Base-by-base conservation (phyloP, 768 basidiomycete genomes). In the Terana coerulea region DNA sequence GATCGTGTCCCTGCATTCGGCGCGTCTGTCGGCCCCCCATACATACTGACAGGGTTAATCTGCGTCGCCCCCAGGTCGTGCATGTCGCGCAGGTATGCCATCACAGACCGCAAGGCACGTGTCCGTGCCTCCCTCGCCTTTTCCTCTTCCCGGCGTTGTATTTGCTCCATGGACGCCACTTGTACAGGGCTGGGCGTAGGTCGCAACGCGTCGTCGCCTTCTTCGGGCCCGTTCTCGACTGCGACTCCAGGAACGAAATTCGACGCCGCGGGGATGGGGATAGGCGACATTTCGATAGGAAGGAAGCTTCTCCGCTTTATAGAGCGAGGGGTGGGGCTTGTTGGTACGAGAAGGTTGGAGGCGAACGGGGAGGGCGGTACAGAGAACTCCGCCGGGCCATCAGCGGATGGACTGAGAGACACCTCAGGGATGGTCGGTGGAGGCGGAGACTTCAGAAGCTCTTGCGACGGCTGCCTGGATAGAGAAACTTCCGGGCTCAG, bases 81-180 rank as follows among this genome's bases (percentile, higher is more conserved):
- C 83, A 99, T 87, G 61, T 99, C 97, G 61, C 84, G 84, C 17
- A 99, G 78, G 68, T 98, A 99, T 6, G 93, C 91, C 88, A 98
- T 95, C 15, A 99, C 83, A 9, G 90, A 88, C 49, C 90, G 81
- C 47, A 99, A 75, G 28, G 91, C 93, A 37, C 88, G 78, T 61
- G 81, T 83, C 64, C 87, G 86, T 26, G 81, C 76, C 61, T 90
- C 88, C 26, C 81, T 76, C 15, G 75, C 78, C 28, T 83, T 75
- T 54, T 88, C 87, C 66, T 86, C 85, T 69, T 90, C 88, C 49
- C 77, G 78, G 31, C 80, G 79, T 48, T 76, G 64, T 47, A 72
- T 68, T 42, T 79, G 75, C 45, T 84, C 84, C 51, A 67, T 51
- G 2, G 61, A 49, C 21, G 63, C 69, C 51, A 74, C 73, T 22